phyloP scores from a whole-genome alignment of 148 eudicot genomes.

The Simmondsia chinensis region DNA sequence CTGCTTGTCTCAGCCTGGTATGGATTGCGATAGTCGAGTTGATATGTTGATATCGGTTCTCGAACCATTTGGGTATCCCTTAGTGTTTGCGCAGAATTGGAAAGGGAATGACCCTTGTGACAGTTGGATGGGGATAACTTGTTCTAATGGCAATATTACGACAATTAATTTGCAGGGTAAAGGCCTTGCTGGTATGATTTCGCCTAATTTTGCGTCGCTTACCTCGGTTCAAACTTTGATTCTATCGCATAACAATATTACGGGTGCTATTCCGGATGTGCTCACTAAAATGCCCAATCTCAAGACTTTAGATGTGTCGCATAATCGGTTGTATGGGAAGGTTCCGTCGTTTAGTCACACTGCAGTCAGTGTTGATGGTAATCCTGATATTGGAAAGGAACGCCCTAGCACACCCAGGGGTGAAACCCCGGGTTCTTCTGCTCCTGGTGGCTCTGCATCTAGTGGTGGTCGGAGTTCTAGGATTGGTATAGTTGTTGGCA shows the following conservation, averaged over 20 bases:
- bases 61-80: constrained; percentile 56
- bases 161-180: constrained; percentile 34
- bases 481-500: constrained; percentile 47
- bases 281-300: constrained; percentile 51
- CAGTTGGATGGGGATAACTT: constrained; percentile 46
- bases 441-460: constrained; percentile 10
- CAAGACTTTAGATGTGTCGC: constrained; percentile 44
- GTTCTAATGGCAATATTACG: constrained; percentile 45
- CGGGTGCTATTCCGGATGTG: constrained; percentile 60
- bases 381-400: constrained; percentile 48
- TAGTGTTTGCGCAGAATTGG: constrained; percentile 48
- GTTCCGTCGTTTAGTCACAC: constrained; percentile 43
- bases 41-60: constrained; percentile 36
- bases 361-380: constrained; percentile 31
- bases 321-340: constrained; percentile 49
- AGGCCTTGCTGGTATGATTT: constrained; percentile 53
- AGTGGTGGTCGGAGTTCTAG: constrained; percentile 17
- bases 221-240: constrained; percentile 37
- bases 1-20: constrained; percentile 46
- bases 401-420: constrained; percentile 14
- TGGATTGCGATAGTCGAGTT: constrained; percentile 47
- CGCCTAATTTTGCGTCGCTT: constrained; percentile 46
- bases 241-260: constrained; percentile 51
- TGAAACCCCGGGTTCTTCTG: too few relatives aligned
- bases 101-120: constrained; percentile 62